Base-by-base conservation (phyloP, 164 flowering plant genomes). In the Echeveria elegans region DNA sequence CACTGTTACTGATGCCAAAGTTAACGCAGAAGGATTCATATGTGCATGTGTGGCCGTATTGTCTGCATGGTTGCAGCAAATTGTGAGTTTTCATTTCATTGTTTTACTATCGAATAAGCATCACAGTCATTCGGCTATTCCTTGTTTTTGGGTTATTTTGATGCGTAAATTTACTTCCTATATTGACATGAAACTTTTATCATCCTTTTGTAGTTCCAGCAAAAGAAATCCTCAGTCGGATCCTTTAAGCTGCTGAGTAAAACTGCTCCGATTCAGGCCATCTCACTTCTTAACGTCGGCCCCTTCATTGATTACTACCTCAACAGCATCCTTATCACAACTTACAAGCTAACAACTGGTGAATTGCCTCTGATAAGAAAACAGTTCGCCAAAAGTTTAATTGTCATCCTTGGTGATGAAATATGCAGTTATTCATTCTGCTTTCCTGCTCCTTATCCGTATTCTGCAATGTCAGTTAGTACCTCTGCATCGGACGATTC, bases 361-460 rank as follows among this genome's bases (percentile, higher is more conserved):
- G 61, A 52, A 10, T 52, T 23, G 26, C 28, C 50, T 18, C 19
- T n/a, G 26, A 23, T 53, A 6, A 53, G 14, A 6, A 53, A 23
- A 8, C 15, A 23, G 26, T 56, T 14, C 37, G n/a, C 37, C 37
- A 34, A 34, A 34, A 23, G 14, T 56, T 32, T 26, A 11, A 56
- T 4, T 15, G 23, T 56, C 15, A 26, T 10, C 19, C 32, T 56
- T 28, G 10, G 23, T 56, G 31, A 56, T 28, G 32, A 26, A 56
- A 56, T 6, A 56, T 56, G 61, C 61, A 56, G 61, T 56, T 56
- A 56, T 56, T 56, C 32, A 56, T 56, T 12, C 61, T 56, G 32
- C 61, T 56, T 19, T 56, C 61, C 19, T 56, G 61, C 61, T 56
- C 61, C 61, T 56, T 56, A 14, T 32, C 61, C 31, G 61, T 56